Percentiles rank a stretch among this genome's conserved stretches.
These are phyloP conservation scores for Ananas comosus DNA, from an alignment of 176 grass and related monocot species.

Conservation along the genomic window DNA sequence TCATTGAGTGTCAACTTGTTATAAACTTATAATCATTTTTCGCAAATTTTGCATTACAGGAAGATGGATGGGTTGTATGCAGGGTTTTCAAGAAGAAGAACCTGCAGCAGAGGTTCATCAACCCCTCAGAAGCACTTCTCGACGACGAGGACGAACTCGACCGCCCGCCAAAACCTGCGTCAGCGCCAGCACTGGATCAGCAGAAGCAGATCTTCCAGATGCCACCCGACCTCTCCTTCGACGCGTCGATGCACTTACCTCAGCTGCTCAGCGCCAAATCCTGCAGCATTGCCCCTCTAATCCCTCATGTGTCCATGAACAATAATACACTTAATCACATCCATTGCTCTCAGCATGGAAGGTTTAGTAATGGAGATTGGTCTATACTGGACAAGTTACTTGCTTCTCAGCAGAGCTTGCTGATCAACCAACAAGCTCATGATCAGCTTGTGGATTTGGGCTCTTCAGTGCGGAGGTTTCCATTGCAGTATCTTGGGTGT, in stretches of 20 bases:
- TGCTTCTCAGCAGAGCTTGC: constrained; percentile 75
- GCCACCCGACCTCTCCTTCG: constrained; percentile 32
- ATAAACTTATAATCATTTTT: too few relatives aligned
- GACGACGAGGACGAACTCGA: background rate
- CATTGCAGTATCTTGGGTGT: constrained; percentile 52
- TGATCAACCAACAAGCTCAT: constrained; percentile 3
- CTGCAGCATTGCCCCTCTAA: constrained; percentile 1
- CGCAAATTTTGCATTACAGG: constrained; percentile 19
- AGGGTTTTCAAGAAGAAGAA: constrained; percentile 71
- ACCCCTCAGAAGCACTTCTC: background rate
- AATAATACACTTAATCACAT: constrained; percentile 1
- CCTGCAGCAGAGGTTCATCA: constrained; percentile 15
- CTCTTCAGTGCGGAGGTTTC: constrained; percentile 42
- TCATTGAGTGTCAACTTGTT: too few relatives aligned
- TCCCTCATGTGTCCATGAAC: constrained; percentile 28
- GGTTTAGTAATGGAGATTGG: constrained; percentile 41
- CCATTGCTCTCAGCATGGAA: too few relatives aligned
- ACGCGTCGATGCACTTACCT: constrained; percentile 65
- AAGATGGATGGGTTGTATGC: constrained; percentile 67
- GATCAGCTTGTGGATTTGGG: constrained; percentile 15
- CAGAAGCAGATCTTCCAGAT: background rate
- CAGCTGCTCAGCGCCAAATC: constrained; percentile 63
- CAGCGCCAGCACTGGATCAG: background rate
- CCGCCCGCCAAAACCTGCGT: background rate
- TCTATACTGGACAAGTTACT: constrained; percentile 96